These are phyloP conservation scores for Penicillium sp. DNA, from an alignment of 2,329 filamentous ascomycete genomes.

Conservation along the genomic window DNA sequence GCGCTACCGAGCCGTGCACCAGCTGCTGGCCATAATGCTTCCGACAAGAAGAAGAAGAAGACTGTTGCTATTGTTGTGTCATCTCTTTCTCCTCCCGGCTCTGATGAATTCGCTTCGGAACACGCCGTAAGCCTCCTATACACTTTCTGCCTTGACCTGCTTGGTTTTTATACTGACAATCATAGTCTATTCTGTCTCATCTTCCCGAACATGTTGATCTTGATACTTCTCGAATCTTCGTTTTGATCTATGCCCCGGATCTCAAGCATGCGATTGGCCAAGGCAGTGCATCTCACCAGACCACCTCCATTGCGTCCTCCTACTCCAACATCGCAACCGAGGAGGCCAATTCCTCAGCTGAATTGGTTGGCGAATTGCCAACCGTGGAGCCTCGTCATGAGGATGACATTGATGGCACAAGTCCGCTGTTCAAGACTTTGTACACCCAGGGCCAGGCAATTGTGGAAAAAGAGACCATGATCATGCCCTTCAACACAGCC, in stretches of 20 bases:
- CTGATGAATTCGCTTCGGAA: slow-evolving; percentile 67
- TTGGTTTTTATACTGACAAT: slow-evolving; percentile 21
- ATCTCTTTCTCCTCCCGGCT: slow-evolving; percentile 66
- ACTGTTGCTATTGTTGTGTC: slow-evolving; percentile 89
- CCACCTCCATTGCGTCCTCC: slow-evolving; percentile 75
- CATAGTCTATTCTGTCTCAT: slow-evolving; percentile 82
- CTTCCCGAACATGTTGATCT: slow-evolving; percentile 79
- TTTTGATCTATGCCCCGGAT: slow-evolving; percentile 86
- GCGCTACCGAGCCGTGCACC: slow-evolving; percentile 42
- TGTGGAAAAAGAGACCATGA: slow-evolving; percentile 83
- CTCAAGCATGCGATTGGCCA: slow-evolving; percentile 66
- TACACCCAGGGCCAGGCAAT: slow-evolving; percentile 79
- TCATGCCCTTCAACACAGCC: slow-evolving; percentile 85
- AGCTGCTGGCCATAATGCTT: slow-evolving; percentile 38
- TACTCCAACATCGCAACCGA: slow-evolving; percentile 84
- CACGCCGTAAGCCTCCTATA: slow-evolving; percentile 71
- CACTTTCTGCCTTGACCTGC: not conserved
- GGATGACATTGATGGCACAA: slow-evolving; percentile 55
- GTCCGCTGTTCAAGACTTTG: slow-evolving; percentile 75
- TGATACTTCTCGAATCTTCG: slow-evolving; percentile 76
- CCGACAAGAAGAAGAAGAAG: slow-evolving; percentile 65
- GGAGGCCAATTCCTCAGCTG: slow-evolving; percentile 58
- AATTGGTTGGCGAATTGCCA: slow-evolving; percentile 59
- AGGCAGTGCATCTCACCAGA: slow-evolving; percentile 57
- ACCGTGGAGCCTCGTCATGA: slow-evolving; percentile 54